phyloP scores from a whole-genome alignment of 306 rosid species.

The Parietaria judaica region DNA sequence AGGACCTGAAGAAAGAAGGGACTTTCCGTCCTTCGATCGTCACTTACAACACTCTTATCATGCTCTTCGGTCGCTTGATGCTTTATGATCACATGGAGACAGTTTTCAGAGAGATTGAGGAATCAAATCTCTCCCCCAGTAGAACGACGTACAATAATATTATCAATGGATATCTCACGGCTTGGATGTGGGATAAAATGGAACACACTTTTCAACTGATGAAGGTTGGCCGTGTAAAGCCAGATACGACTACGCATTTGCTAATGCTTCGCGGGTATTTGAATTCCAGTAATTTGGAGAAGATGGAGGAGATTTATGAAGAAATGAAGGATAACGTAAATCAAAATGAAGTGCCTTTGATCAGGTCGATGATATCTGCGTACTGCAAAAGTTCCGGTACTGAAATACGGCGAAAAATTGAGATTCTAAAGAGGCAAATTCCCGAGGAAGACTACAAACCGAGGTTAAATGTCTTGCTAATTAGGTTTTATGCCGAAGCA shows the following conservation, averaged over 20 bases:
- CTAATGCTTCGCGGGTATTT: slow-evolving; percentile 83
- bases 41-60: slow-evolving; percentile 40
- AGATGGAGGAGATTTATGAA: slow-evolving; percentile 65
- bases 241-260: slow-evolving; percentile 38
- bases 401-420: slow-evolving; percentile 48
- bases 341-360: slow-evolving; percentile 27
- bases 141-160: slow-evolving; percentile 51
- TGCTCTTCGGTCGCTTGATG: slow-evolving; percentile 57
- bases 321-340: slow-evolving; percentile 36
- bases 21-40: slow-evolving; percentile 38
- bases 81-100: slow-evolving; percentile 67
- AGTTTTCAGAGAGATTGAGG: slow-evolving; percentile 36
- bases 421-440: slow-evolving; percentile 41
- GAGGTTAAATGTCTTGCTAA: slow-evolving; percentile 70
- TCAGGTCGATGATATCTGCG: slow-evolving; percentile 75
- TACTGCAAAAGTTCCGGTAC: slow-evolving; percentile 51
- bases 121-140: slow-evolving; percentile 30
- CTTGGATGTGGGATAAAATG: slow-evolving; percentile 84
- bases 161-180: slow-evolving; percentile 60
- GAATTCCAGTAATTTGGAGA: slow-evolving; percentile 47
- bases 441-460: slow-evolving; percentile 57
- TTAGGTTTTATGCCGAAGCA: slow-evolving; percentile 55
- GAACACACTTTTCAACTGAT: slow-evolving; percentile 45
- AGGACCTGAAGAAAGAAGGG: slow-evolving; percentile 46
- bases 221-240: slow-evolving; percentile 38